Evolutionary conservation across 129 eudicot genomes (phyloP), one percentile per base, ranked within the genome.

Genomic region (Cynara cardunculus): DNA sequence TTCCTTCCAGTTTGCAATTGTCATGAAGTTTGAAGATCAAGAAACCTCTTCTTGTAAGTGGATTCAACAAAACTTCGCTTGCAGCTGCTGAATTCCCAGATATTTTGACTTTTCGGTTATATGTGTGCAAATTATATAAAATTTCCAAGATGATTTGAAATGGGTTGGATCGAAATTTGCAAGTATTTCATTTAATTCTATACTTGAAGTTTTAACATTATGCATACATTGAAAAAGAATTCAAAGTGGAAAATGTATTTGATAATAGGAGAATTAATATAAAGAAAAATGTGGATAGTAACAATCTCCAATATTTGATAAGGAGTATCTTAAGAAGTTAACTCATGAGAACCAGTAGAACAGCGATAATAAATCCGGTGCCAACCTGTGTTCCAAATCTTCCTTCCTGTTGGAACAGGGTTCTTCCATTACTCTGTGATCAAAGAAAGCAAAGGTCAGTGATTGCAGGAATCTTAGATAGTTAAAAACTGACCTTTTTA

Each of bases 401-500:
- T 65, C 84, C 84, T 78, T 80, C 88, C 35, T 84, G 85, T 76
- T 78, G 93, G 27, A 73, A 69, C 64, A 92, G 81, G 24, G 90
- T 59, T 62, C 76, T 71, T 41, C 87, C 91, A 65, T 77, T 87
- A 79, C 81, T 94, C 99, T 94, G 94, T 75, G 70, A 71, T 83
- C 44, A 75, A 39, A 82, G 10, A 34, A 69, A 75, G 30, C 30
- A 46, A 78, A 61, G 14, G 74, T 90, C 77, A 87, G 80, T 71
- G 5, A 66, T 24, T 81, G 74, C 39, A 24, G 9, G 46, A 3
- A 7, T 21, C 67, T 34, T 53, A 44, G 65, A 56, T 24, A 18
- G 65, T 56, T 56, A 56, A 16, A 25, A 79, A 41, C 35, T 11
- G 71, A 59, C 22, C 0, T 66, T 53, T 37, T 24, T 9, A 37